Percentiles rank a stretch among this genome's conserved stretches.
Conservation (phyloP, 495 filamentous ascomycete genomes). For the Lasiosphaeriaceae sp. region DNA sequence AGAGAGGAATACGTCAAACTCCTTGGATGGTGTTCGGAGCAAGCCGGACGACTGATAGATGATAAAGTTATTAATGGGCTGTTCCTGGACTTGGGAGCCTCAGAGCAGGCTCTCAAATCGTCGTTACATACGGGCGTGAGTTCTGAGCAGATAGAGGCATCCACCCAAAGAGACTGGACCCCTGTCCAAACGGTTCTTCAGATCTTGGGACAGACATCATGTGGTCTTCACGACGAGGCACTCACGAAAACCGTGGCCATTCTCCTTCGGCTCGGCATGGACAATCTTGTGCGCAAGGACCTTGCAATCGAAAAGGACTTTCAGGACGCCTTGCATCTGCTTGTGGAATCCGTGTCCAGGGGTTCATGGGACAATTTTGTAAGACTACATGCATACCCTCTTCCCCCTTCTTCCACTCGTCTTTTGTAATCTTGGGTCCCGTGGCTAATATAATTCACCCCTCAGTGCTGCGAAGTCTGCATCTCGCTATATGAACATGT, state of each 20-base stretch:
- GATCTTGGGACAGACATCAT: slow-evolving; percentile 27
- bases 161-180: slow-evolving; percentile 34
- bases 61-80: slow-evolving; percentile 32
- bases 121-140: background rate
- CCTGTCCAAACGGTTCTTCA: slow-evolving; percentile 31
- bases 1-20: slow-evolving; percentile 60
- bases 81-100: slow-evolving; percentile 39
- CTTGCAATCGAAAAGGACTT: slow-evolving; percentile 24
- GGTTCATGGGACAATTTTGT: slow-evolving; percentile 22
- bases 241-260: slow-evolving; percentile 25
- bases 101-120: slow-evolving; percentile 23
- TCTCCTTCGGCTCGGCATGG: slow-evolving; percentile 54
- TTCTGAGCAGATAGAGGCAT: slow-evolving; percentile 11
- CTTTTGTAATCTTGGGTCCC: too few relatives aligned
- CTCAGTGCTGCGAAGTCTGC: slow-evolving; percentile 53
- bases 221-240: slow-evolving; percentile 14
- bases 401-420: background rate
- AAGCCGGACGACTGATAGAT: slow-evolving; percentile 37
- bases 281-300: slow-evolving; percentile 37
- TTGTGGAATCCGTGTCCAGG: slow-evolving; percentile 16
- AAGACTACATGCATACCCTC: slow-evolving; percentile 7
- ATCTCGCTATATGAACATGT: slow-evolving; percentile 49
- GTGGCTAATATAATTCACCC: too few relatives aligned
- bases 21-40: slow-evolving; percentile 30
- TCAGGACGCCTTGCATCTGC: slow-evolving; percentile 16